phyloP scores from a whole-genome alignment of 106 monocot genomes.

The Cymbidium sinense region DNA sequence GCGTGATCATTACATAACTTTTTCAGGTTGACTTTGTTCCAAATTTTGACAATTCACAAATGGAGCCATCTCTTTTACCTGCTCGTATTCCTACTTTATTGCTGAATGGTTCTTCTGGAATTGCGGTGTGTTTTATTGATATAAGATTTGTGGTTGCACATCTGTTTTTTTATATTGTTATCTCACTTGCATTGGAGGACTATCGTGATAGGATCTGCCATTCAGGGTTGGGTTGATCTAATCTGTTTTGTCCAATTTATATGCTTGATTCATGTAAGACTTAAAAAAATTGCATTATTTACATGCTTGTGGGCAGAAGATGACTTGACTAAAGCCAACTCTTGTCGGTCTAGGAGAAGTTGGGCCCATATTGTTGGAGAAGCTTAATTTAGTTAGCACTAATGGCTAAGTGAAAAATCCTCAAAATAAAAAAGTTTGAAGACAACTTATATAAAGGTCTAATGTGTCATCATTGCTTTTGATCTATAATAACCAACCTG shows the following conservation, averaged over 20 bases:
- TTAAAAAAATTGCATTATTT: too few relatives aligned
- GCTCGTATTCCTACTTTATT: constrained; percentile 83
- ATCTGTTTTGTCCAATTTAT: neutral
- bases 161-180: neutral
- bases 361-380: too few relatives aligned
- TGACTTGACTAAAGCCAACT: too few relatives aligned
- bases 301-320: too few relatives aligned
- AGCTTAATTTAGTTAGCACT: too few relatives aligned
- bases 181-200: neutral
- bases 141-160: neutral
- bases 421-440: too few relatives aligned
- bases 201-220: neutral
- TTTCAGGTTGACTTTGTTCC: constrained; percentile 86
- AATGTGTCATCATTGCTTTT: too few relatives aligned
- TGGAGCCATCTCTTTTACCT: constrained; percentile 89
- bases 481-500: too few relatives aligned
- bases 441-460: neutral
- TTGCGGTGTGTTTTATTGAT: constrained; percentile 50
- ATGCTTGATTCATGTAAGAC: neutral
- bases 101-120: constrained; percentile 96
- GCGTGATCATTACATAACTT: constrained; percentile 4
- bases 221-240: neutral
- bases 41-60: constrained; percentile 98
- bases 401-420: neutral
- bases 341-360: too few relatives aligned